Conservation (phyloP, 2,329 filamentous ascomycete genomes). For the Diaporthe citriasiana region DNA sequence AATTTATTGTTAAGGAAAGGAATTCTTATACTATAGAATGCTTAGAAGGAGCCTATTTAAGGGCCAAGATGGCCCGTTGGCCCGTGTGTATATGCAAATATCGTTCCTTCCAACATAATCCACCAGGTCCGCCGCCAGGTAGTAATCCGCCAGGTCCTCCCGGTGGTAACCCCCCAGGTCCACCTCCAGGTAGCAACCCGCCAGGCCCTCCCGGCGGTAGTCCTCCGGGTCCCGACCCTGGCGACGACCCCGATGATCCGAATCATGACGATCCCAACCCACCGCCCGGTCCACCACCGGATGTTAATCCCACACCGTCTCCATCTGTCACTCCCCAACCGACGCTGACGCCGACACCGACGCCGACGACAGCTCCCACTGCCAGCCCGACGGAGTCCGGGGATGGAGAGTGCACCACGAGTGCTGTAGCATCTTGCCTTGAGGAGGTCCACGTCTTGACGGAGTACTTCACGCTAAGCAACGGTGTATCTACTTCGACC, state of each 20-base stretch:
- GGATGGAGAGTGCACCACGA: not conserved
- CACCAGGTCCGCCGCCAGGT: not conserved
- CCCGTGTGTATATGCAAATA: too few species aligned
- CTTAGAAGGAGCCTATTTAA: too few species aligned
- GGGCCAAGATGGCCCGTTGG: too few species aligned
- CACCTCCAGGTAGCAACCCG: not conserved
- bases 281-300: not conserved
- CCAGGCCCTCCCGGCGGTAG: not conserved
- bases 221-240: not conserved
- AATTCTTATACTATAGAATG: too few species aligned
- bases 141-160: not conserved
- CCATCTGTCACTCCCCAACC: not conserved
- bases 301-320: not conserved
- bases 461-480: slow-evolving; percentile 11
- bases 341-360: not conserved
- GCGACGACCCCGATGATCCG: not conserved
- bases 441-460: not conserved
- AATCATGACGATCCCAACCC: too few species aligned
- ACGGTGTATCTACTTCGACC: slow-evolving; percentile 12
- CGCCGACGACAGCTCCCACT: not conserved
- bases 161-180: not conserved
- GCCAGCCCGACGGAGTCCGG: not conserved
- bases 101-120: too few species aligned
- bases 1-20: too few species aligned
- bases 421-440: not conserved